A percentile compares a stretch with the other conserved stretches of the same genome.
These are phyloP conservation scores for Platanthera guangdongensis DNA, from an alignment of 106 monocot species.

Conservation along the genomic window DNA sequence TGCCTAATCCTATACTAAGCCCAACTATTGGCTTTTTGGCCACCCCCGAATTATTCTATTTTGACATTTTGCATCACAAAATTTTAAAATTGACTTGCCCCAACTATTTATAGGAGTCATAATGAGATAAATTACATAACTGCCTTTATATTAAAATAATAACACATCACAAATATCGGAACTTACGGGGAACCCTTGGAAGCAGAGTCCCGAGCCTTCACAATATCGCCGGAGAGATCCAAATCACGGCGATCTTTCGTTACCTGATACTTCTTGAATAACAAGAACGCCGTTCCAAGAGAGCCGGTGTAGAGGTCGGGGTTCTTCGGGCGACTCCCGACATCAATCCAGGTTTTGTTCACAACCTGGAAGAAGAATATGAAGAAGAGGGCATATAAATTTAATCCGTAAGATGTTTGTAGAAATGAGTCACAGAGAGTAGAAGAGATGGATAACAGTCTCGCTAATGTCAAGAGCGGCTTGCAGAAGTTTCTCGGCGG, in stretches of 20 bases:
- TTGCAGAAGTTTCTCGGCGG: conserved; percentile 33
- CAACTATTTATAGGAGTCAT: too few relatives aligned
- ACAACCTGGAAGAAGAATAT: conserved; percentile 46
- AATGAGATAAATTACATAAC: too few relatives aligned
- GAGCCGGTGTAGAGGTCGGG: conserved; percentile 65
- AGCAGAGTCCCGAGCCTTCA: conserved; percentile 40
- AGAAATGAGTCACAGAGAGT: not conserved
- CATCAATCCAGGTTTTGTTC: conserved; percentile 52
- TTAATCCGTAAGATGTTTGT: not conserved
- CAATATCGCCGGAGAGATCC: conserved; percentile 40
- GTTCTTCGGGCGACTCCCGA: conserved; percentile 32
- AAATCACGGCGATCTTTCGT: conserved; percentile 40
- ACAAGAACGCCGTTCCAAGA: conserved; percentile 69
- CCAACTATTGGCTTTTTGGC: too few relatives aligned
- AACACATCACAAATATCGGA: not conserved
- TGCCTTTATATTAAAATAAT: too few relatives aligned
- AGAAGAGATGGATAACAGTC: conserved; percentile 14
- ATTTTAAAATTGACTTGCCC: too few relatives aligned
- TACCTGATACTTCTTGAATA: conserved; percentile 55
- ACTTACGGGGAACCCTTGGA: conserved; percentile 38
- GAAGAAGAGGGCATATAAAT: not conserved
- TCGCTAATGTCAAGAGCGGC: conserved; percentile 51
- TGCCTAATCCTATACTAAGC: too few relatives aligned
- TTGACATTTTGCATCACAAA: too few relatives aligned
- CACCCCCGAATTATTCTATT: too few relatives aligned